Percentiles rank a stretch among this genome's conserved stretches.
These are phyloP conservation scores for Avena insularis DNA, from an alignment of 176 grass and related monocot species.

Conservation along the genomic window DNA sequence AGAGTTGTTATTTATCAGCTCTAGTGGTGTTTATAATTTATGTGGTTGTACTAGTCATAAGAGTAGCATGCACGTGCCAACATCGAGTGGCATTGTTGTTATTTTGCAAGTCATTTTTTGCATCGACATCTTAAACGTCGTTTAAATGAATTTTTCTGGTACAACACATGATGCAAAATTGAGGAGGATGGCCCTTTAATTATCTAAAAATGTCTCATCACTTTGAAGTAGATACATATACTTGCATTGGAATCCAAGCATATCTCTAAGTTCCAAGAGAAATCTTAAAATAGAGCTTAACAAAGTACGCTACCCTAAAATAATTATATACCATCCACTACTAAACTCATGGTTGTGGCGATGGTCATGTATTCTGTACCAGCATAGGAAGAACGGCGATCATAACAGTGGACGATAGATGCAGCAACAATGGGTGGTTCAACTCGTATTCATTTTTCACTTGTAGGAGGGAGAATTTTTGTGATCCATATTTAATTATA, in stretches of 20 bases:
- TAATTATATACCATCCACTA: not conserved
- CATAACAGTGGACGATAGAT: too few relatives aligned
- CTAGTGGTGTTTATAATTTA: too few relatives aligned
- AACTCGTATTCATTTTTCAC: too few relatives aligned
- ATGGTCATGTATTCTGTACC: too few relatives aligned
- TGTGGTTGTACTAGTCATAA: not conserved
- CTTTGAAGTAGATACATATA: not conserved
- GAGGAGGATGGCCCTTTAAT: not conserved
- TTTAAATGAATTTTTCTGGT: not conserved
- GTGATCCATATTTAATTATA: too few relatives aligned
- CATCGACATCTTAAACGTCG: not conserved
- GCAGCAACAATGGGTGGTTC: too few relatives aligned
- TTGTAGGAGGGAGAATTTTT: too few relatives aligned
- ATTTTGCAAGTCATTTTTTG: not conserved
- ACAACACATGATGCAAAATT: not conserved
- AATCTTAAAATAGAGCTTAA: not conserved
- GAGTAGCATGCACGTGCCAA: not conserved
- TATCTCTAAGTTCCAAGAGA: not conserved
- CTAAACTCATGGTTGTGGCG: too few relatives aligned
- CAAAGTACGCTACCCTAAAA: not conserved
- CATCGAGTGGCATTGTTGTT: not conserved
- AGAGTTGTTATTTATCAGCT: not conserved
- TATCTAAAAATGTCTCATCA: not conserved
- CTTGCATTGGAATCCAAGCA: not conserved
- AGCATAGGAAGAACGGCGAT: too few relatives aligned